Evolutionary conservation across 495 filamentous ascomycete genomes (phyloP).

Genomic region (Elasticomyces elasticus): DNA sequence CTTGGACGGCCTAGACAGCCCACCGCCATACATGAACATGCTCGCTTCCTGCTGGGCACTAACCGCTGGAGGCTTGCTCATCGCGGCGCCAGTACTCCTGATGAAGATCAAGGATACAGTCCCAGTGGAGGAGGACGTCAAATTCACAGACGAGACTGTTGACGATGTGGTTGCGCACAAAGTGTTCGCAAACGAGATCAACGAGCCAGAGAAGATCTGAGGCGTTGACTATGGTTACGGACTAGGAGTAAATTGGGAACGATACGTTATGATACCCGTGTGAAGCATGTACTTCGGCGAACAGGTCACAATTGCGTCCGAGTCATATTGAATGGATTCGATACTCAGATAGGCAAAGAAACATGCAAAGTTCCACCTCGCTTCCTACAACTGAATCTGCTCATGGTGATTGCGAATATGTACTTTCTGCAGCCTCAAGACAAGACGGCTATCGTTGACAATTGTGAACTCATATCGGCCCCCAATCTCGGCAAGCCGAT

Average conservation of each 20-base stretch:
- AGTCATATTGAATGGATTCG: not conserved
- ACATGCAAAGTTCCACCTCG: not conserved
- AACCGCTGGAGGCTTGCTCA: conserved; percentile 56
- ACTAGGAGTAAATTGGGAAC: not conserved
- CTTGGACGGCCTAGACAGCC: conserved; percentile 46
- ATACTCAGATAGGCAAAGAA: not conserved
- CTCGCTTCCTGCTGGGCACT: conserved; percentile 58
- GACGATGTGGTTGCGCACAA: conserved; percentile 12
- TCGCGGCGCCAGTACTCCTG: conserved; percentile 72
- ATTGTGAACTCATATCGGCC: not conserved
- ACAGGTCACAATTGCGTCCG: not conserved
- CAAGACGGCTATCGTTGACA: not conserved
- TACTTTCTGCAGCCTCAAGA: too few relatives aligned
- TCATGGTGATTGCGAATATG: too few relatives aligned
- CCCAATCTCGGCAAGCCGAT: not conserved
- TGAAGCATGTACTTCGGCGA: not conserved
- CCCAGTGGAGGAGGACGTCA: conserved; percentile 64
- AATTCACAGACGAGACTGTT: conserved; percentile 68
- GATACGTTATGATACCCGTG: not conserved
- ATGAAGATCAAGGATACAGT: conserved; percentile 66
- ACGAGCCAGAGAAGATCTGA: conserved; percentile 6
- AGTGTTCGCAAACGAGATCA: not conserved
- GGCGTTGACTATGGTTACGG: not conserved
- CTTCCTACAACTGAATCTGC: not conserved
- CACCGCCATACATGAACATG: conserved; percentile 46